phyloP scores from a whole-genome alignment of 345 rosid genomes.

The Rhodomyrtus tomentosa region DNA sequence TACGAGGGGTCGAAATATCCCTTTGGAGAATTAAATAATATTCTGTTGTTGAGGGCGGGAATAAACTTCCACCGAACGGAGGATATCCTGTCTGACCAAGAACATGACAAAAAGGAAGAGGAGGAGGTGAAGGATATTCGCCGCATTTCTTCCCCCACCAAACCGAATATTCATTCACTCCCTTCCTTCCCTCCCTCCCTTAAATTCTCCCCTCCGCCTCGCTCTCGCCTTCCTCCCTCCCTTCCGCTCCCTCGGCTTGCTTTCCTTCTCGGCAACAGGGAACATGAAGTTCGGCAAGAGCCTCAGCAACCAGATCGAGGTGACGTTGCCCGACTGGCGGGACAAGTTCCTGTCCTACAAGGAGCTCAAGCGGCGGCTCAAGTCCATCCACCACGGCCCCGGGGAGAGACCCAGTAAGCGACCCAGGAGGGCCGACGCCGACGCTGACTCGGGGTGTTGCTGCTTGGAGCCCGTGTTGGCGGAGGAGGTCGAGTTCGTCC shows the following conservation, averaged over 20 bases:
- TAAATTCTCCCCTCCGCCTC: neutral
- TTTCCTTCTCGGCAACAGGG: neutral
- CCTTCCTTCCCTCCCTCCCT: neutral
- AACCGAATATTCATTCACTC: neutral
- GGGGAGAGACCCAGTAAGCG: slow-evolving; percentile 3
- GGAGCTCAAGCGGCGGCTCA: slow-evolving; percentile 37
- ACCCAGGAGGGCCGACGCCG: neutral
- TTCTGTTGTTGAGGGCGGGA: neutral
- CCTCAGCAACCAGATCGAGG: slow-evolving; percentile 43
- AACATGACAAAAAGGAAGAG: neutral
- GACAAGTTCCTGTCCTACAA: slow-evolving; percentile 51
- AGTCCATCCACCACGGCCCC: slow-evolving; percentile 12
- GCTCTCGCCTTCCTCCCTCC: neutral
- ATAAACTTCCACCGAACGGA: neutral
- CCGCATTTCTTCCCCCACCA: neutral
- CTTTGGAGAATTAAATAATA: neutral
- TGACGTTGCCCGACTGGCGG: slow-evolving; percentile 35
- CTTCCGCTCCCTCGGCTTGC: too few relatives aligned
- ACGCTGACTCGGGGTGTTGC: neutral
- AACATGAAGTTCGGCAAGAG: slow-evolving; percentile 43
- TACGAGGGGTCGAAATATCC: too few relatives aligned
- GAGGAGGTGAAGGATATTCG: neutral
- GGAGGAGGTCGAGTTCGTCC: slow-evolving; percentile 15
- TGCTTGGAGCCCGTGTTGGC: neutral
- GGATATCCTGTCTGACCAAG: neutral